Evolutionary conservation across 2,329 filamentous ascomycete genomes (phyloP), one percentile per base, ranked within the genome.

Genomic region (Sporothrix pseudoabietina): DNA sequence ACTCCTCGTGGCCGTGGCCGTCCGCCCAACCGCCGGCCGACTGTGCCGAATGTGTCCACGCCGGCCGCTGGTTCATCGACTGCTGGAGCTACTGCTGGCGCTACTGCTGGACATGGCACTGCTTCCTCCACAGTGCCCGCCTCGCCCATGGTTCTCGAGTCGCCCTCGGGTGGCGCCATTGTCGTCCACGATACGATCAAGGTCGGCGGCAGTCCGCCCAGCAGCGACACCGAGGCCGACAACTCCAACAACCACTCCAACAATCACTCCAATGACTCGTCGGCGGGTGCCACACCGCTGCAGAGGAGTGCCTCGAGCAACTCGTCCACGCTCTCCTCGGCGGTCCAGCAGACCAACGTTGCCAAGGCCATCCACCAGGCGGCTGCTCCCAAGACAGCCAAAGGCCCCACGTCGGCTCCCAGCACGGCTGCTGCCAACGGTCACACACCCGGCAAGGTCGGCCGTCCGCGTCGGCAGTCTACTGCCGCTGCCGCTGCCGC

Each of bases 181-280:
- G 85, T 88, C 39, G 85, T 88, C 44, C 84, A 87, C 77, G 87
- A 89, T 77, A 88, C 86, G 16, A 89, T 89, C 74, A 85, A 88
- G 77, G 87, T 88, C 68, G 85, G 86, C 65, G 84, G 85, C 55
- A 81, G 81, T 44, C 81, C 80, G 66, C 77, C 78, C 26, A 75
- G 74, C 69, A 76, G 79, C 44, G 80, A 79, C 19, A 79, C 79
- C 8, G 80, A 81, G 16, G 79, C 76, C 5, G 77, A 77, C 7
- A 47, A 66, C 35, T 41, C 59, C 35, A 63, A 63, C 59, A 12
- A 2, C 19, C 35, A 44, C 39, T 47, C 59, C 35, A 63, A 63
- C 59, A 12, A 2, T 19, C 35, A 44, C 39, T 47, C n/a, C 39
- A 66, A 19, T 22, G 12, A 39, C 39, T 78, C 78, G 16, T 70